A percentile compares a stretch with the other conserved stretches of the same genome.
These are phyloP conservation scores for Achlya hypogyna DNA, from an alignment of 352 stramenopile species.

Conservation along the genomic window DNA sequence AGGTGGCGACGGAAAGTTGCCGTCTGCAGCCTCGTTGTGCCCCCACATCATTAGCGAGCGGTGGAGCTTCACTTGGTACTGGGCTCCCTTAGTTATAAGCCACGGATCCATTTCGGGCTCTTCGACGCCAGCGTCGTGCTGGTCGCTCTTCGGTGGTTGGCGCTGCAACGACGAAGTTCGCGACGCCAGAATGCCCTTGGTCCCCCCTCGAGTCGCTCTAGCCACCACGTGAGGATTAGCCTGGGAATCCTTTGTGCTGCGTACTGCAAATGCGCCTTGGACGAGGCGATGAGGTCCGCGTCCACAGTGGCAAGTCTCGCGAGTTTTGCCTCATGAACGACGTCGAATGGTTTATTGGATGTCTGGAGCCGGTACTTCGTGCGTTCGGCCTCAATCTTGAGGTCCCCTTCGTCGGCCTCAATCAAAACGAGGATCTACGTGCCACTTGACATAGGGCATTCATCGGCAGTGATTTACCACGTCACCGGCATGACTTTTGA, in stretches of 20 bases:
- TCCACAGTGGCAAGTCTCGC: constrained; percentile 30
- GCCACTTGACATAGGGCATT: neutral
- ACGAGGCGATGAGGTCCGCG: constrained; percentile 42
- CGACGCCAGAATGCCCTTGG: neutral
- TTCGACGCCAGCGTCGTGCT: constrained; percentile 14
- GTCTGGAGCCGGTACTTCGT: constrained; percentile 61
- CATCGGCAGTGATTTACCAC: constrained; percentile 22
- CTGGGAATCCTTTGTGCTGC: neutral
- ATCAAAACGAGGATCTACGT: constrained; percentile 67
- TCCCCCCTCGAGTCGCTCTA: constrained; percentile 28
- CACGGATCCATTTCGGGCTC: constrained; percentile 68
- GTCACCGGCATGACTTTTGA: constrained; percentile 56
- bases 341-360: constrained; percentile 65
- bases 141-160: too few relatives aligned
- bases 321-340: constrained; percentile 47
- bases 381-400: constrained; percentile 60
- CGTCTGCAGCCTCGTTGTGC: constrained; percentile 67
- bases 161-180: too few relatives aligned
- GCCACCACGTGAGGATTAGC: neutral
- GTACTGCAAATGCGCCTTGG: constrained; percentile 45
- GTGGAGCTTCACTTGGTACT: constrained; percentile 53
- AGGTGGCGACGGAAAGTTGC: constrained; percentile 1
- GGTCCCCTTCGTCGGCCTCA: constrained; percentile 65
- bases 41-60: constrained; percentile 49
- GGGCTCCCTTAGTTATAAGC: constrained; percentile 43